These are phyloP conservation scores for Conoideocrella luteorostrata DNA, from an alignment of 2,329 filamentous ascomycete genomes.

Conservation along the genomic window DNA sequence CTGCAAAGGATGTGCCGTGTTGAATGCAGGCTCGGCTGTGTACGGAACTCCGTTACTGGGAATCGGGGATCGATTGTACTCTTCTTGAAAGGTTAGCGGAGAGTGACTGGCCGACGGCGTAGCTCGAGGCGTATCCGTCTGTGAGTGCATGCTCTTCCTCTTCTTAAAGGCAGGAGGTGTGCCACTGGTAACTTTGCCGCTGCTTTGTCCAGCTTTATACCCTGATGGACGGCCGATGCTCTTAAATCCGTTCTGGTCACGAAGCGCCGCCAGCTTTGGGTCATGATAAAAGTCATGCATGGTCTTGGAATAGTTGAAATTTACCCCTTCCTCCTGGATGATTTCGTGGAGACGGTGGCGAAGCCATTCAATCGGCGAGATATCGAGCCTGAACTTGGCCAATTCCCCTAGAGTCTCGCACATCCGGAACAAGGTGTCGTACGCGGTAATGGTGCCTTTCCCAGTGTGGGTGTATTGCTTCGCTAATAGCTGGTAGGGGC, in stretches of 20 bases:
- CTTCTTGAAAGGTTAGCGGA: slow-evolving; percentile 16
- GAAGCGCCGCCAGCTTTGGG: slow-evolving; percentile 40
- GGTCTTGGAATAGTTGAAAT: slow-evolving; percentile 45
- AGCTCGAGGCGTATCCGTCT: slow-evolving; percentile 20
- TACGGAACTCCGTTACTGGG: background rate
- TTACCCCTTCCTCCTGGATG: slow-evolving; percentile 32
- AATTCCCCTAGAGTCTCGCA: slow-evolving; percentile 48
- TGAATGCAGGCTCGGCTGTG: background rate
- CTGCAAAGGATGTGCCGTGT: slow-evolving; percentile 13
- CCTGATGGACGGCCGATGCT: slow-evolving; percentile 52
- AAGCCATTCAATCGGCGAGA: slow-evolving; percentile 50
- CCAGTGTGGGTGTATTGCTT: slow-evolving; percentile 42
- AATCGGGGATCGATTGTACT: slow-evolving; percentile 6
- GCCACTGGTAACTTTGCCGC: slow-evolving; percentile 8
- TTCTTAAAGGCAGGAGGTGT: slow-evolving; percentile 23
- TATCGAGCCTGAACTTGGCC: slow-evolving; percentile 44
- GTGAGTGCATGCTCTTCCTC: slow-evolving; percentile 26
- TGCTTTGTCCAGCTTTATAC: slow-evolving; percentile 27
- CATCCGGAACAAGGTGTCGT: slow-evolving; percentile 51
- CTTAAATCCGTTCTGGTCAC: slow-evolving; percentile 47
- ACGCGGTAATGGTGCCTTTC: slow-evolving; percentile 38
- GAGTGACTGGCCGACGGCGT: slow-evolving; percentile 21
- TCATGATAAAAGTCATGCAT: slow-evolving; percentile 52
- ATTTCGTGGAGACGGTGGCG: slow-evolving; percentile 51
- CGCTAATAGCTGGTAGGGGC: slow-evolving; percentile 49